Conservation (phyloP, 345 rosid genomes). For the Erysimum cheiranthoides region DNA sequence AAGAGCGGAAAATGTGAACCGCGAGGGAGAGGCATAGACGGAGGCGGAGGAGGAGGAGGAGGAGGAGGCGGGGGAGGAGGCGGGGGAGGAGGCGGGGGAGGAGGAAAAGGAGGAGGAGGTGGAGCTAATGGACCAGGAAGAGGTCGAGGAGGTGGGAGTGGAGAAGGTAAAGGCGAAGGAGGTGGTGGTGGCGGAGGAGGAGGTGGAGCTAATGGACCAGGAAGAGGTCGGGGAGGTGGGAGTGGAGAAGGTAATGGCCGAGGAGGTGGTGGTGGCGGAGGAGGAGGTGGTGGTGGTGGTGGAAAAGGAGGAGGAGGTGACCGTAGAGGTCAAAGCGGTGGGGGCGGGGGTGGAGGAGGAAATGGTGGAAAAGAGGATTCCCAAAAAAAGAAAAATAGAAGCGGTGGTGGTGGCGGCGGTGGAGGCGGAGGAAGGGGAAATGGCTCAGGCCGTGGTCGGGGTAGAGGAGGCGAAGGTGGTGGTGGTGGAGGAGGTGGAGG, state of each 20-base stretch:
- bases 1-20: constrained; percentile 39
- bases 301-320: constrained; percentile 12
- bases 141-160: background rate
- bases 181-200: constrained; percentile 15
- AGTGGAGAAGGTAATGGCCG: background rate
- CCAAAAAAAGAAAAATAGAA: background rate
- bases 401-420: background rate
- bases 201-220: background rate
- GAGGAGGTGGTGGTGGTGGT: constrained; percentile 7
- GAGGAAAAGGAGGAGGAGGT: background rate
- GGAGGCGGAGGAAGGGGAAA: constrained; percentile 25
- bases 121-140: background rate
- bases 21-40: constrained; percentile 24
- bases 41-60: constrained; percentile 28
- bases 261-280: constrained; percentile 6
- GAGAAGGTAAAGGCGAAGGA: background rate
- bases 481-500: constrained; percentile 26
- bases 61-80: constrained; percentile 35
- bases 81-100: constrained; percentile 30
- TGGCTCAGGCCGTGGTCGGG: constrained; percentile 21
- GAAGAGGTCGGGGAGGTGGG: background rate
- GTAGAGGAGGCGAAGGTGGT: constrained; percentile 34
- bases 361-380: background rate
- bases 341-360: constrained; percentile 5
- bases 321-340: constrained; percentile 15